phyloP scores from a whole-genome alignment of 352 stramenopile species.

The Pythium insidiosum region DNA sequence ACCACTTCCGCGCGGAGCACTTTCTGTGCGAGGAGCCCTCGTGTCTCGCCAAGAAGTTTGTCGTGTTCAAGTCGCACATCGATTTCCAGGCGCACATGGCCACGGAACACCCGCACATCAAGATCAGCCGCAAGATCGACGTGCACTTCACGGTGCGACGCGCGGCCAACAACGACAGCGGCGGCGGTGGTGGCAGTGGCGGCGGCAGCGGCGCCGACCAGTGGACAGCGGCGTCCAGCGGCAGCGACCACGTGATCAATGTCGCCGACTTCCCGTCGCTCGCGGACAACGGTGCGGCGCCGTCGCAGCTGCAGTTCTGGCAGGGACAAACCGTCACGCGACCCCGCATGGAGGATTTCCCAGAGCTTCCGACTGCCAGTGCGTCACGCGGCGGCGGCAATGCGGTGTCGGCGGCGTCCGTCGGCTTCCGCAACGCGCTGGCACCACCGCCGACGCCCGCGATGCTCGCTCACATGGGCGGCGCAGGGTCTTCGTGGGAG shows the following conservation, averaged over 20 bases:
- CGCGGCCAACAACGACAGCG: slow-evolving; percentile 29
- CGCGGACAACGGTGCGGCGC: slow-evolving; percentile 7
- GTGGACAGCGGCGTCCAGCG: background rate
- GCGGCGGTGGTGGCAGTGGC: slow-evolving; percentile 1
- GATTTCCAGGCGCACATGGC: slow-evolving; percentile 82
- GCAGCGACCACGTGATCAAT: slow-evolving; percentile 55
- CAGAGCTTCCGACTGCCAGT: slow-evolving; percentile 25
- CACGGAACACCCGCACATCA: slow-evolving; percentile 77
- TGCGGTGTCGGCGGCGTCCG: slow-evolving; percentile 10
- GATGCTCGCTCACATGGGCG: slow-evolving; percentile 68
- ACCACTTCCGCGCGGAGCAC: slow-evolving; percentile 86
- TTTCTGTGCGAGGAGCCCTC: slow-evolving; percentile 80
- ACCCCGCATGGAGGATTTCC: slow-evolving; percentile 62
- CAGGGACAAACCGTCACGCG: slow-evolving; percentile 44
- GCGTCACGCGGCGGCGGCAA: slow-evolving; percentile 5
- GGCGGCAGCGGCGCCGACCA: slow-evolving; percentile 42
- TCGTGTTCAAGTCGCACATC: slow-evolving; percentile 85
- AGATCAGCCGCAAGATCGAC: slow-evolving; percentile 80
- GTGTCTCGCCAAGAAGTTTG: slow-evolving; percentile 84
- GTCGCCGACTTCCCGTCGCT: slow-evolving; percentile 83
- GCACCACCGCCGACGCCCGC: slow-evolving; percentile 55
- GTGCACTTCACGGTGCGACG: slow-evolving; percentile 78
- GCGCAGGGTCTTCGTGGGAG: slow-evolving; percentile 48
- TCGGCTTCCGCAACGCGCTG: slow-evolving; percentile 59
- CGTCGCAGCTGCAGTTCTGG: slow-evolving; percentile 49